A percentile compares a stretch with the other conserved stretches of the same genome.
These are phyloP conservation scores for Colletotrichum paranaense DNA, from an alignment of 2,329 filamentous ascomycete species.

Conservation along the genomic window DNA sequence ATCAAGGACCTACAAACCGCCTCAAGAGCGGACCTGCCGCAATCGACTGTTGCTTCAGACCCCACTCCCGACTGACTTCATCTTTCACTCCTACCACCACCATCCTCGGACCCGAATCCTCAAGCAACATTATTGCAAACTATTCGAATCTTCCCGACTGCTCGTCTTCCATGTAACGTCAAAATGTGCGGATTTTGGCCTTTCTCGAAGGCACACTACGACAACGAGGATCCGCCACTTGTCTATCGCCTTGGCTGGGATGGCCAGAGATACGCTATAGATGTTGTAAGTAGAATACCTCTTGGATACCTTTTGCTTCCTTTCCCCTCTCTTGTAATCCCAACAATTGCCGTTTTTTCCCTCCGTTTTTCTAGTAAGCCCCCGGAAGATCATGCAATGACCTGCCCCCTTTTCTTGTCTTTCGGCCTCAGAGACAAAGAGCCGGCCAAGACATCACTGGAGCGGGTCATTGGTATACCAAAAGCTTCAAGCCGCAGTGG, in stretches of 20 bases:
- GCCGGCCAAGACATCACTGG: neutral
- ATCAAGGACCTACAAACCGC: neutral
- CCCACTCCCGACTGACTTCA: neutral
- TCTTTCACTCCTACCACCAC: neutral
- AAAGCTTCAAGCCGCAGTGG: neutral
- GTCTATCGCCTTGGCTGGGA: conserved; percentile 55
- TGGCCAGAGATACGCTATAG: conserved; percentile 49
- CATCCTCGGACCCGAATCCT: neutral
- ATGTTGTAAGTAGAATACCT: conserved; percentile 48
- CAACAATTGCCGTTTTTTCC: neutral
- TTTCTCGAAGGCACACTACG: conserved; percentile 58
- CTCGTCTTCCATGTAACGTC: conserved; percentile 2
- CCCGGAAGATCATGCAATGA: no score
- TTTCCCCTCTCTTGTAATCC: neutral
- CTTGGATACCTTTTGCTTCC: neutral
- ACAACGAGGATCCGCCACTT: conserved; percentile 52
- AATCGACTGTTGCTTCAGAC: neutral
- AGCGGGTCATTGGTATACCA: neutral
- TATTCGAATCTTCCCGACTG: neutral
- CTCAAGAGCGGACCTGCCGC: neutral
- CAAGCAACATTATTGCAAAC: neutral
- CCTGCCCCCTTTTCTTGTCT: neutral
- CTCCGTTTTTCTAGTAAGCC: neutral
- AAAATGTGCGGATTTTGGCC: conserved; percentile 67
- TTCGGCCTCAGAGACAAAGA: neutral